Conservation (phyloP, 1,139 yeast species). For the Candida tropicalis region DNA sequence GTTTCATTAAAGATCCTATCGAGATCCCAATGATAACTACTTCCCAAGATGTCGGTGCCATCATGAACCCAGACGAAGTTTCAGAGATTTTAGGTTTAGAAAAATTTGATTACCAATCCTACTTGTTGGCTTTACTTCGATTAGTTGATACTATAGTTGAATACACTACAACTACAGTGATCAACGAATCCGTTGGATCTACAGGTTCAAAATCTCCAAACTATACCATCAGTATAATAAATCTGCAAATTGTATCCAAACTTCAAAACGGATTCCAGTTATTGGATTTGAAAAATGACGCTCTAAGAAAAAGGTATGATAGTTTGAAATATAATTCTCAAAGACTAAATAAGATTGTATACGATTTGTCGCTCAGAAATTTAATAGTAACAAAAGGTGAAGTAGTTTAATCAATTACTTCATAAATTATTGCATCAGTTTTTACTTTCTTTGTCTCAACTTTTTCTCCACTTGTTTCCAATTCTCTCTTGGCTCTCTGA, state of each 20-base stretch:
- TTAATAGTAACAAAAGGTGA: conserved; percentile 20
- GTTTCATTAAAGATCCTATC: conserved; percentile 14
- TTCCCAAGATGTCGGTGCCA: conserved; percentile 19
- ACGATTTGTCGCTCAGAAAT: conserved; percentile 27
- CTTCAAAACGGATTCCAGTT: conserved; percentile 32
- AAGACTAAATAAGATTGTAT: conserved; percentile 32
- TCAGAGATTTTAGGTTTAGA: conserved; percentile 15
- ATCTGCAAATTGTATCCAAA: conserved; percentile 28
- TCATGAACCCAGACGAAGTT: conserved; percentile 25
- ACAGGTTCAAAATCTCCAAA: conserved; percentile 17
- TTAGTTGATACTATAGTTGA: conserved; percentile 31
- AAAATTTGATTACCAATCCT: conserved; percentile 24
- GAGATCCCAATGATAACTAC: conserved; percentile 15
- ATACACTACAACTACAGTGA: conserved; percentile 31
- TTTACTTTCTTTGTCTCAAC: conserved; percentile 1
- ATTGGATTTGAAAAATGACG: conserved; percentile 35
- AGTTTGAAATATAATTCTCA: conserved; percentile 34
- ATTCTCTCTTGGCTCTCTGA: background rate
- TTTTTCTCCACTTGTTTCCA: background rate
- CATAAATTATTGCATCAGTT: conserved; percentile 1
- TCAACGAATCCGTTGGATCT: conserved; percentile 24
- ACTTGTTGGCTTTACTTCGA: conserved; percentile 26
- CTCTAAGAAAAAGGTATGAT: conserved; percentile 30
- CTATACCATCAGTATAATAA: conserved; percentile 26
- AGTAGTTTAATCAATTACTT: conserved; percentile 10